Evolutionary conservation across 225 moss, liverwort and hornwort species (phyloP).

Genomic region (Pseudoscleropodium purum): DNA sequence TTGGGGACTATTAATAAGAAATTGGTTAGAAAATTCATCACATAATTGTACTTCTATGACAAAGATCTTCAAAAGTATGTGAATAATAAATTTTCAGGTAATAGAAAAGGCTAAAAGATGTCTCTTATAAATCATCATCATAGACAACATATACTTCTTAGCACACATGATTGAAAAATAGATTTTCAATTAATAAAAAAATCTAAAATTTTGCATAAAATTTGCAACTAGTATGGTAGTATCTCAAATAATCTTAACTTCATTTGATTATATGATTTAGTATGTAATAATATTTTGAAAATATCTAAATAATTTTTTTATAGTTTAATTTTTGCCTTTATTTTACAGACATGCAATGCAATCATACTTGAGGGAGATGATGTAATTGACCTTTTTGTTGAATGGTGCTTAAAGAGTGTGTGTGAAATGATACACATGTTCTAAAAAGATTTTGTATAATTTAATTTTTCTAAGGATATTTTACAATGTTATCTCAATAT

Average conservation of each 20-base stretch:
- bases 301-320: neutral
- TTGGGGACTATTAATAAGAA: neutral
- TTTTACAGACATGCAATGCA: neutral
- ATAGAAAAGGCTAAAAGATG: neutral
- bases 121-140: too few species aligned
- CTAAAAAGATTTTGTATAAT: neutral
- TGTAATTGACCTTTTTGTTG: neutral
- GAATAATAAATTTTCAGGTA: neutral
- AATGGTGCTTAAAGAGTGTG: neutral
- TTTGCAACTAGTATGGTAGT: neutral
- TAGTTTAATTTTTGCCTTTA: neutral
- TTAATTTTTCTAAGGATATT: neutral
- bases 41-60: neutral
- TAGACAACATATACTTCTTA: too few species aligned
- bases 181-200: neutral
- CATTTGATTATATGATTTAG: neutral
- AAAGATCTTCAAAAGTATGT: too few species aligned
- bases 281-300: neutral
- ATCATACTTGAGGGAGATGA: neutral
- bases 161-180: too few species aligned
- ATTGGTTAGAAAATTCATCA: neutral
- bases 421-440: neutral
- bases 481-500: neutral
- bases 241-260: neutral
- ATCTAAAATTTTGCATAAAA: neutral